Conservation (phyloP, 768 basidiomycete genomes). For the Podaxis sp. region DNA sequence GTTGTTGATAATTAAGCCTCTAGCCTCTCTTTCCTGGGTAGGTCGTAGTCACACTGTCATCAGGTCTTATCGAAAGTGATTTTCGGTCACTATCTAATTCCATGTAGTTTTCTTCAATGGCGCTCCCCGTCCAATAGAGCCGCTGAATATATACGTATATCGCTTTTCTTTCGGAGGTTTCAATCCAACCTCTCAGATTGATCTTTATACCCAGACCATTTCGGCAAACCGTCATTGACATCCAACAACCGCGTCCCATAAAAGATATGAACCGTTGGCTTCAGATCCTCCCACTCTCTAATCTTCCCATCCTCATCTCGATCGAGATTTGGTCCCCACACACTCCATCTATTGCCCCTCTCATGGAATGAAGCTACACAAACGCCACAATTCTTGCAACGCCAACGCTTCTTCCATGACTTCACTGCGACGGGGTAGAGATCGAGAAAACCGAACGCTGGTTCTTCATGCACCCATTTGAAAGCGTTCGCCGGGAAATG, state of each 20-base stretch:
- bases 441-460: constrained; percentile 34
- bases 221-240: constrained; percentile 49
- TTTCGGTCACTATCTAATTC: neutral
- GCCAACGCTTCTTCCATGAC: constrained; percentile 56
- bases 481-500: constrained; percentile 51
- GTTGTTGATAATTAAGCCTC: neutral
- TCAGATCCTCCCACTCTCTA: constrained; percentile 47
- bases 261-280: constrained; percentile 64
- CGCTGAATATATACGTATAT: neutral
- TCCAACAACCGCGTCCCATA: constrained; percentile 60
- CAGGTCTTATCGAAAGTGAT: neutral
- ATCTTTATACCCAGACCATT: constrained; percentile 64
- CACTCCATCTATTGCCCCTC: constrained; percentile 42
- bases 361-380: constrained; percentile 50
- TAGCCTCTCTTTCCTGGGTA: neutral
- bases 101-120: neutral
- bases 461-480: constrained; percentile 44
- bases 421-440: constrained; percentile 43
- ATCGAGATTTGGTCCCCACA: constrained; percentile 56
- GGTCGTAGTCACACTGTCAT: neutral
- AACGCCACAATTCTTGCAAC: constrained; percentile 60
- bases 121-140: neutral
- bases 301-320: constrained; percentile 48
- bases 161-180: neutral
- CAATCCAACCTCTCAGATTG: constrained; percentile 31